Evolutionary conservation across 768 basidiomycete genomes (phyloP).

Genomic region (Suillus subluteus): DNA sequence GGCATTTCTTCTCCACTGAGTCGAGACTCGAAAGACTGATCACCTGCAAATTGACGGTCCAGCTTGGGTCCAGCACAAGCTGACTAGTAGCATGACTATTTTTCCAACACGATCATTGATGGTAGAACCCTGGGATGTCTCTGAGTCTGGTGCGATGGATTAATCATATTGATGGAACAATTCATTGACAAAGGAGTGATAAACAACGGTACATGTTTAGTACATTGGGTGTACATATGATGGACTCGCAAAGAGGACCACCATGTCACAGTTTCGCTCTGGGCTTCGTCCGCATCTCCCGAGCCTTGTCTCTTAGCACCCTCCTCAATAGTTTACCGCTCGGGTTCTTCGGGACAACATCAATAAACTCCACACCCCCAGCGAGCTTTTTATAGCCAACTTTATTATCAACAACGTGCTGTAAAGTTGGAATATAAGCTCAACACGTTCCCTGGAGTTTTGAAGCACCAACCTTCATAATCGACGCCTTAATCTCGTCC

Average conservation of each 20-base stretch:
- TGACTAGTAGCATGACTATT: no score
- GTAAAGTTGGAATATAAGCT: not conserved
- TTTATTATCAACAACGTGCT: conserved; percentile 65
- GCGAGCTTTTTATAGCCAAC: conserved; percentile 61
- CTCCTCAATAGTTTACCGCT: conserved; percentile 69
- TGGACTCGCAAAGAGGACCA: not conserved
- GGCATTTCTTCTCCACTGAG: no score
- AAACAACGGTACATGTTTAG: not conserved
- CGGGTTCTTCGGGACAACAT: conserved; percentile 68
- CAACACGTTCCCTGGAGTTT: not conserved
- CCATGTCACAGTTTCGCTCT: conserved; percentile 33
- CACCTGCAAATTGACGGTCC: no score
- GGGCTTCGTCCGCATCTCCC: conserved; percentile 16
- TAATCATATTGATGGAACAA: not conserved
- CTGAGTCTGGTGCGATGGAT: not conserved
- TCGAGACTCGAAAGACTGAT: no score
- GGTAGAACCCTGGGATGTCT: not conserved
- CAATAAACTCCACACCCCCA: conserved; percentile 66
- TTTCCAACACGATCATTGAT: not conserved
- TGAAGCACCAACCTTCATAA: conserved; percentile 55
- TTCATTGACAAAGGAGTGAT: not conserved
- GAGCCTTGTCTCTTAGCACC: conserved; percentile 55
- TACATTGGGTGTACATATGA: not conserved
- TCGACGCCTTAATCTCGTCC: conserved; percentile 39
- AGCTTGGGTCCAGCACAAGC: no score